Conservation (phyloP, 148 eudicot genomes). For the Rhododendron ferrugineum region DNA sequence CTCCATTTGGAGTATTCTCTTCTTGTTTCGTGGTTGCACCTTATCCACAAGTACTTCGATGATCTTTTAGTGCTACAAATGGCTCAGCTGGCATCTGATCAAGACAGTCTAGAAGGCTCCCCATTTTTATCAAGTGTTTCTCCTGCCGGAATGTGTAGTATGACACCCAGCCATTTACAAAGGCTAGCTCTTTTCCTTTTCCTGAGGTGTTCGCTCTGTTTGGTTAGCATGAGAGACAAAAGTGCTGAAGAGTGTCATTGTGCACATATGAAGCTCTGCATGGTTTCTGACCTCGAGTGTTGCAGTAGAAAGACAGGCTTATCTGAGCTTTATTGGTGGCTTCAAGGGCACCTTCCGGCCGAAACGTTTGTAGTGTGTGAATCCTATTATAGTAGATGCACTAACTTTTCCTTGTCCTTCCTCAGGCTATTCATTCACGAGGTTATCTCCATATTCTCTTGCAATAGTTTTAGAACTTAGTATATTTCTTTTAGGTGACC, state of each 20-base stretch:
- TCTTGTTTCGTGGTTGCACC: slow-evolving; percentile 50
- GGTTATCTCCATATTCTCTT: slow-evolving; percentile 34
- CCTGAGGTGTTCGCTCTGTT: slow-evolving; percentile 54
- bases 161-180: slow-evolving; percentile 54
- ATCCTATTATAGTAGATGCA: slow-evolving; percentile 34
- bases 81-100: slow-evolving; percentile 21
- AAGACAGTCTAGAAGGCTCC: slow-evolving; percentile 57
- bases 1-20: slow-evolving; percentile 27
- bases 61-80: slow-evolving; percentile 53
- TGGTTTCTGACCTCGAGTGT: slow-evolving; percentile 18
- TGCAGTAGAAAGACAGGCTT: slow-evolving; percentile 38
- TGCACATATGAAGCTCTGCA: slow-evolving; percentile 20
- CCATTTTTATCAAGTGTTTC: slow-evolving; percentile 44
- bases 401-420: slow-evolving; percentile 55
- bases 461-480: neutral
- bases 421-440: slow-evolving; percentile 65
- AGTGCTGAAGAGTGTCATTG: slow-evolving; percentile 26
- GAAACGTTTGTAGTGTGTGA: slow-evolving; percentile 24
- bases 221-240: slow-evolving; percentile 34
- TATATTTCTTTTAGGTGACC: neutral
- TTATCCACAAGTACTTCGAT: slow-evolving; percentile 53
- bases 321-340: slow-evolving; percentile 62
- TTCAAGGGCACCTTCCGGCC: slow-evolving; percentile 39
- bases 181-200: slow-evolving; percentile 65
- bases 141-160: slow-evolving; percentile 16